Evolutionary conservation across 768 basidiomycete species (phyloP), one percentile per base, ranked within the genome.

Genomic region (Leccinellum rugosiceps): DNA sequence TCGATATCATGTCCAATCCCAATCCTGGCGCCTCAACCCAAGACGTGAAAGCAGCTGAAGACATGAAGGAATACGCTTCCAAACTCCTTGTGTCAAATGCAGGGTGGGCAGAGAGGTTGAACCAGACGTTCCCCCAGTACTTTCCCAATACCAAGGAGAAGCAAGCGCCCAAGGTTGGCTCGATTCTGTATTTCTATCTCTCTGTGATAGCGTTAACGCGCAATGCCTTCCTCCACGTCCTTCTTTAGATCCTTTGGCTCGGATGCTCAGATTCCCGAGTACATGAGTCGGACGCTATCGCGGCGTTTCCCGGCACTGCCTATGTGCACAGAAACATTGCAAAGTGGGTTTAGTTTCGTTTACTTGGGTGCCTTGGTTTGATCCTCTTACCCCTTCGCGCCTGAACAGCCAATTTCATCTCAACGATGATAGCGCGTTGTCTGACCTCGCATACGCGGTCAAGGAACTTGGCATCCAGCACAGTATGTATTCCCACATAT

Each of bases 301-400:
- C 77, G 32, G 77, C 83, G 9, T 78, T 79, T 60, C 93, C 93
- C 0, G 92, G 92, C 53, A 86, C 87, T 45, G 83, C 90, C 58
- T 94, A 94, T 64, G 85, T 88, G 30, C 86, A 92, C 72, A 78
- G 93, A 48, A 94, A 94, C 72, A 86, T 95, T 62, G 93, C 92
- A 53, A 94, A 94, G 50, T 51, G 11, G 6, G 50, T 51, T 7
- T 35, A 4, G 14, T n/a, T 14, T 25, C 0, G 6, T 19, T 7
- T 41, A n/a, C 17, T 19, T 50, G 31, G 3, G 3, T 1, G 7
- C 32, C 14, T 35, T 17, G 45, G 19, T 32, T 4, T 21, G 30
- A 7, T n/a, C 26, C 2, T 17, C 25, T 30, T 11, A 10, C 19
- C 7, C 4, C 5, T 6, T 31, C 19, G 75, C 94, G 51, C 82